A percentile compares a stretch with the other conserved stretches of the same genome.
Evolutionary conservation across 2,329 filamentous ascomycete genomes (phyloP).

Genomic region (Diaporthe amygdali): DNA sequence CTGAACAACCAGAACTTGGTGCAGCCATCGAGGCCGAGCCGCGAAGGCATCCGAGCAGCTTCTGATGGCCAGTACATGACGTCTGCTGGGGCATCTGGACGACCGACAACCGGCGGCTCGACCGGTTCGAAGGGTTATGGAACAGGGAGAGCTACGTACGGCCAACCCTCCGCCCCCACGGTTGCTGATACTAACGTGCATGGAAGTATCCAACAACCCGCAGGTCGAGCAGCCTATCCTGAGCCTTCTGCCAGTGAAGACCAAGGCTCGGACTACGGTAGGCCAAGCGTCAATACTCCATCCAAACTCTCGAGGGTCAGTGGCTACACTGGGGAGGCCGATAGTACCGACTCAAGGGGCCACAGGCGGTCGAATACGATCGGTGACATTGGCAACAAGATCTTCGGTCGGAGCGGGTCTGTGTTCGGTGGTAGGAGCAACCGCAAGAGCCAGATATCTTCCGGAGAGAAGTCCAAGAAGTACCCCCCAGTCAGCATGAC

Average conservation of each 20-base stretch:
- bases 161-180: conserved; percentile 84
- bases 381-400: conserved; percentile 80
- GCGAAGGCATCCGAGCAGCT: conserved; percentile 56
- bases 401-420: conserved; percentile 84
- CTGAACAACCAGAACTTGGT: conserved; percentile 46
- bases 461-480: conserved; percentile 67
- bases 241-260: conserved; percentile 42
- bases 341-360: conserved; percentile 51
- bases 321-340: conserved; percentile 62
- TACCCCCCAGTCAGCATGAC: conserved; percentile 95
- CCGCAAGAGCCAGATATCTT: conserved; percentile 49
- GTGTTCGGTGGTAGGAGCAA: conserved; percentile 69
- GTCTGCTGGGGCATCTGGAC: conserved; percentile 51
- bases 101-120: conserved; percentile 83
- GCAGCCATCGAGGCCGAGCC: conserved; percentile 52
- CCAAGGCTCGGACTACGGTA: conserved; percentile 56
- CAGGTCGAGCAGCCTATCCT: conserved; percentile 69
- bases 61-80: conserved; percentile 62
- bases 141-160: conserved; percentile 73
- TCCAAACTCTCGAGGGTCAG: conserved; percentile 64
- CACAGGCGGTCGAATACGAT: conserved; percentile 78
- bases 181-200: conserved; percentile 89
- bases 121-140: conserved; percentile 67
- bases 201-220: conserved; percentile 85
- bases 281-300: conserved; percentile 65